phyloP scores from a whole-genome alignment of 192 early-diverging fungal species.

The Rhizoclosmatium sp. region DNA sequence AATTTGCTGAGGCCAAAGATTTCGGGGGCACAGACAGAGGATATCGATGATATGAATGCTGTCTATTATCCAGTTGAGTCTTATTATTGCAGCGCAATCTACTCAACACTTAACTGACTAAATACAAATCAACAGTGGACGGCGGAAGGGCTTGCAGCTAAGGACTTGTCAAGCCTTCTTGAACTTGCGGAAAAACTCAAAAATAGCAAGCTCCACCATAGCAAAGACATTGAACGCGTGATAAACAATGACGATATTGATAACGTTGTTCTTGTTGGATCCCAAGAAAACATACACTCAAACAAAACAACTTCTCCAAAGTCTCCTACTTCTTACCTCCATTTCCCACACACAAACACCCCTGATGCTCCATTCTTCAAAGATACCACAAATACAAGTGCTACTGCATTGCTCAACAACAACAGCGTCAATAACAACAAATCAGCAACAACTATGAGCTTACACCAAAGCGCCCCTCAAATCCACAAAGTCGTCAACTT shows the following conservation, averaged over 20 bases:
- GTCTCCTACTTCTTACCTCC: not conserved
- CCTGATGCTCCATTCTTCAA: not conserved
- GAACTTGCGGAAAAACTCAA: slow-evolving; percentile 9
- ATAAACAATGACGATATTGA: slow-evolving; percentile 11
- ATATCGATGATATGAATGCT: slow-evolving; percentile 14
- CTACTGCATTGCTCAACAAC: not conserved
- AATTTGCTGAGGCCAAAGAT: slow-evolving; percentile 5
- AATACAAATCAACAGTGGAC: slow-evolving; percentile 9
- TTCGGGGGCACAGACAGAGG: not conserved
- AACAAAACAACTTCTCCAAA: too few relatives aligned
- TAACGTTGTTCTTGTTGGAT: slow-evolving; percentile 18
- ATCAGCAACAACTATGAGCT: not conserved
- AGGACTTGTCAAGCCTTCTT: slow-evolving; percentile 5
- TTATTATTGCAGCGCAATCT: not conserved
- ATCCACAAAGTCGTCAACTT: slow-evolving; percentile 22
- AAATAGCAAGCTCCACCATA: not conserved
- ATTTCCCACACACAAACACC: not conserved
- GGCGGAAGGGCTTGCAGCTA: not conserved
- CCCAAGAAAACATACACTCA: not conserved
- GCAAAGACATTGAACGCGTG: not conserved
- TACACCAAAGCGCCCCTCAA: slow-evolving; percentile 17
- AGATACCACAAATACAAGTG: not conserved
- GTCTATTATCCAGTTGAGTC: slow-evolving; percentile 26
- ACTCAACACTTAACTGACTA: not conserved
- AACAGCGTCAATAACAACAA: not conserved